Percentiles rank a stretch among this genome's conserved stretches.
Conservation (phyloP, 345 rosid genomes). For the Salix caprea region DNA sequence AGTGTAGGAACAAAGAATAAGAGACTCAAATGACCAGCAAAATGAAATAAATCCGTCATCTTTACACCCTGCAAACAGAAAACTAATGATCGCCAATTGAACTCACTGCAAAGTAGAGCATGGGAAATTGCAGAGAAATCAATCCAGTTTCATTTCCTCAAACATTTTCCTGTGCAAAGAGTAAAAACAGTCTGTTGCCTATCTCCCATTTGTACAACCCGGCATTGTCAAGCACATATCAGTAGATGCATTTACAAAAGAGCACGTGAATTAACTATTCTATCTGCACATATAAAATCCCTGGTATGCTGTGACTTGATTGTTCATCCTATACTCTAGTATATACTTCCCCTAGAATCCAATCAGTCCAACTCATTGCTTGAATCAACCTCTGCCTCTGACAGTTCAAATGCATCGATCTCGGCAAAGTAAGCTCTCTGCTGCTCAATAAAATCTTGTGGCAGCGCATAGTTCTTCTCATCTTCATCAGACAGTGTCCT, state of each 20-base stretch:
- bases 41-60: neutral
- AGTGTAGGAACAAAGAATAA: neutral
- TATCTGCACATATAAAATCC: slow-evolving; percentile 14
- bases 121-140: neutral
- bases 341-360: slow-evolving; percentile 3
- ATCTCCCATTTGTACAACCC: neutral
- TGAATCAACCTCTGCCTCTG: slow-evolving; percentile 59
- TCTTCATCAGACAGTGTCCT: slow-evolving; percentile 14
- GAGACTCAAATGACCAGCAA: neutral
- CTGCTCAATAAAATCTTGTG: slow-evolving; percentile 48
- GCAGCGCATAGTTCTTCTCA: slow-evolving; percentile 13
- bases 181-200: neutral
- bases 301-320: neutral
- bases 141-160: neutral
- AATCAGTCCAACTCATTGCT: slow-evolving; percentile 41
- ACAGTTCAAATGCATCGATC: slow-evolving; percentile 66
- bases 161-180: neutral
- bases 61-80: neutral
- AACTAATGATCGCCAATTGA: neutral
- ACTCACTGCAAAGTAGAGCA: neutral
- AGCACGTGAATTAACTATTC: neutral
- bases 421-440: slow-evolving; percentile 74
- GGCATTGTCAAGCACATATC: neutral
- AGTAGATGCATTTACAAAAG: neutral
- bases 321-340: neutral